phyloP scores from a whole-genome alignment of 768 basidiomycete species.

The Gloeostereum incarnatum region DNA sequence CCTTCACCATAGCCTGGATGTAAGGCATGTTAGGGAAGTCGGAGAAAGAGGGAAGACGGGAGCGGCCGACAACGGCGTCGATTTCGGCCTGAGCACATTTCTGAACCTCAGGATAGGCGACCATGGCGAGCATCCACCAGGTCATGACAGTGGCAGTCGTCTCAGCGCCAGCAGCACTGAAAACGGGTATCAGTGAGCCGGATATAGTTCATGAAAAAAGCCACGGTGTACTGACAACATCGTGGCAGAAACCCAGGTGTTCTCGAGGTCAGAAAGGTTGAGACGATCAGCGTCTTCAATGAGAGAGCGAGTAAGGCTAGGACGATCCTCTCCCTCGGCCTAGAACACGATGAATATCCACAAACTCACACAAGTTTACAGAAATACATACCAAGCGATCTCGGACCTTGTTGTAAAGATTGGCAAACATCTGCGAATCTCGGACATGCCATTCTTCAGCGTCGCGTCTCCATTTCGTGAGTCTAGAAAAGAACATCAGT shows the following conservation, averaged over 20 bases:
- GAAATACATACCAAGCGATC: slow-evolving; percentile 2
- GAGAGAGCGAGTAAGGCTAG: slow-evolving; percentile 3
- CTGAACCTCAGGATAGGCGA: slow-evolving; percentile 13
- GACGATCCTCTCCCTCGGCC: slow-evolving; percentile 3
- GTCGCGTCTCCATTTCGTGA: slow-evolving; percentile 11
- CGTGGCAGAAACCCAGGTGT: slow-evolving; percentile 5
- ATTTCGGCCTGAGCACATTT: slow-evolving; percentile 14
- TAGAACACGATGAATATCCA: not conserved
- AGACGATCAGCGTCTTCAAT: not conserved
- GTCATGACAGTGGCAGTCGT: slow-evolving; percentile 14
- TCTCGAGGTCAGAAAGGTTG: slow-evolving; percentile 4
- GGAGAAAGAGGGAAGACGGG: slow-evolving; percentile 12
- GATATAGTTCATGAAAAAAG: not conserved
- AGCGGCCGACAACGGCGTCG: slow-evolving; percentile 13
- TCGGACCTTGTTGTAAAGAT: slow-evolving; percentile 1
- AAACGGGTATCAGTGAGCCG: not conserved
- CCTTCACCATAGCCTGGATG: slow-evolving; percentile 11
- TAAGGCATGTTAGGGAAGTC: slow-evolving; percentile 12
- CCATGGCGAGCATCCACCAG: slow-evolving; percentile 16
- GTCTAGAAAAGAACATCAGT: not conserved
- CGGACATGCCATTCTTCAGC: slow-evolving; percentile 1
- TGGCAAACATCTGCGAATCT: slow-evolving; percentile 1
- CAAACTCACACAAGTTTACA: not conserved
- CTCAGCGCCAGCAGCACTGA: slow-evolving; percentile 5
- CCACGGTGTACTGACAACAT: slow-evolving; percentile 2